phyloP scores from a whole-genome alignment of 2,329 filamentous ascomycete species.

The Coniochaeta sp. region DNA sequence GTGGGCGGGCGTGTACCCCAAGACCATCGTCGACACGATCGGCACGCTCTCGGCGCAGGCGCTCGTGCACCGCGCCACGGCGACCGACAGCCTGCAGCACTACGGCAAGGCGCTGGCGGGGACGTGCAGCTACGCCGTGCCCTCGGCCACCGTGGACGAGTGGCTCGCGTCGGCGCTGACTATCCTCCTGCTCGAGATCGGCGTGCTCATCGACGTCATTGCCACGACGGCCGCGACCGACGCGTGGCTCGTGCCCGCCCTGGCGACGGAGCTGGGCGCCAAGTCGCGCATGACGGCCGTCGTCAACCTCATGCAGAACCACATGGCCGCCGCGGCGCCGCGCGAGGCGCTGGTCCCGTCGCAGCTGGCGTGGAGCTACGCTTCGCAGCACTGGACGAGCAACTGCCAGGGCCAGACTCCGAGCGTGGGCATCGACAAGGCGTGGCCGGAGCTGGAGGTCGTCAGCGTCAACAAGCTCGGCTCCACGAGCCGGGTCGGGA shows the following conservation, averaged over 20 bases:
- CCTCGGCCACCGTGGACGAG: conserved; percentile 14
- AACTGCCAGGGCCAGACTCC: not conserved
- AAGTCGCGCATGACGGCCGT: conserved; percentile 26
- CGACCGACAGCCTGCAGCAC: conserved; percentile 25
- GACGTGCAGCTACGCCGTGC: conserved; percentile 19
- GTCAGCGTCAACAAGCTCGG: conserved; percentile 10
- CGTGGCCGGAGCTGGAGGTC: conserved; percentile 17
- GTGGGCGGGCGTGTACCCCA: conserved; percentile 24
- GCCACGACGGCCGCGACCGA: conserved; percentile 19
- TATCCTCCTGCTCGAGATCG: conserved; percentile 22
- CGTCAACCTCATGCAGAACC: conserved; percentile 31
- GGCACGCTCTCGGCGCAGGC: conserved; percentile 24
- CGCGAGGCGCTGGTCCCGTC: conserved; percentile 25
- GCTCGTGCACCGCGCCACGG: conserved; percentile 26
- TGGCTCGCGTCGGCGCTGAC: conserved; percentile 18
- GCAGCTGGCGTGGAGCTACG: conserved; percentile 23
- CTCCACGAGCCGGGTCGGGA: conserved; percentile 8
- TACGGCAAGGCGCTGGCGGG: conserved; percentile 17
- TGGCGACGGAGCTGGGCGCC: conserved; percentile 24
- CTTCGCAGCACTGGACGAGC: conserved; percentile 16
- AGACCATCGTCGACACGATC: conserved; percentile 22
- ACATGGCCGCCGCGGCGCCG: conserved; percentile 21
- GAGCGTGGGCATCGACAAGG: conserved; percentile 14
- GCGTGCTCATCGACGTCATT: conserved; percentile 20
- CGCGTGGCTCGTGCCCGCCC: conserved; percentile 23